These are phyloP conservation scores for Aspergillus nomiae DNA, from an alignment of 2,329 filamentous ascomycete species.

Conservation along the genomic window DNA sequence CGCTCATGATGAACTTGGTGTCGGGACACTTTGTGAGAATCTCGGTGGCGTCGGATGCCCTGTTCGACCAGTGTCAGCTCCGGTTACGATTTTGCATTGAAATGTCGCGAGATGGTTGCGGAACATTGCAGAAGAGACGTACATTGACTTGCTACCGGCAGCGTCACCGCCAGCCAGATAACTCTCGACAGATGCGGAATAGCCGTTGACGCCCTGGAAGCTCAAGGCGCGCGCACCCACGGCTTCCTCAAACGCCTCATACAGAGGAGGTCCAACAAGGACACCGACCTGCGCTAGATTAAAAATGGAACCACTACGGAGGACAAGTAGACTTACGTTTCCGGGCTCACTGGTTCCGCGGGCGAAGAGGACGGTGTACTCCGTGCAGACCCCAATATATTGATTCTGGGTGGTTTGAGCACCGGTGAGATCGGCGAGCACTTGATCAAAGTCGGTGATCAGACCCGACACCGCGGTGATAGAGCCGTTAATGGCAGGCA, in stretches of 20 bases:
- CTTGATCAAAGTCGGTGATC: slow-evolving; percentile 1
- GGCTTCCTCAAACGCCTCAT: neutral
- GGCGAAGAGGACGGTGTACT: neutral
- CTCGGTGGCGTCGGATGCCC: neutral
- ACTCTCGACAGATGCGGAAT: neutral
- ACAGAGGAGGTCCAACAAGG: neutral
- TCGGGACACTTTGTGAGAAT: neutral
- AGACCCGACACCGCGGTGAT: neutral
- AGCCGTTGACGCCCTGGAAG: neutral
- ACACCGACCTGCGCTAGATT: neutral
- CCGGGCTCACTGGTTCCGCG: slow-evolving; percentile 2
- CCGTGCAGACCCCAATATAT: neutral
- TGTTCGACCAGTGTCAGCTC: neutral
- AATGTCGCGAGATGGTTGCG: neutral
- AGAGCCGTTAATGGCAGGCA: neutral
- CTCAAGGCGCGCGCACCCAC: neutral
- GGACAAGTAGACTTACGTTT: neutral
- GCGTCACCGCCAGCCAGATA: neutral
- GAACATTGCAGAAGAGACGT: neutral
- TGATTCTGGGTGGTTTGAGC: neutral
- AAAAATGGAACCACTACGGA: neutral
- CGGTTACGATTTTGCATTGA: too few relatives aligned
- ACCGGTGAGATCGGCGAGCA: neutral
- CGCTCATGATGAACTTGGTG: slow-evolving; percentile 2
- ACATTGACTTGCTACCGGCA: neutral